phyloP scores from a whole-genome alignment of 2,329 filamentous ascomycete species.

The Macroventuria anomochaeta region DNA sequence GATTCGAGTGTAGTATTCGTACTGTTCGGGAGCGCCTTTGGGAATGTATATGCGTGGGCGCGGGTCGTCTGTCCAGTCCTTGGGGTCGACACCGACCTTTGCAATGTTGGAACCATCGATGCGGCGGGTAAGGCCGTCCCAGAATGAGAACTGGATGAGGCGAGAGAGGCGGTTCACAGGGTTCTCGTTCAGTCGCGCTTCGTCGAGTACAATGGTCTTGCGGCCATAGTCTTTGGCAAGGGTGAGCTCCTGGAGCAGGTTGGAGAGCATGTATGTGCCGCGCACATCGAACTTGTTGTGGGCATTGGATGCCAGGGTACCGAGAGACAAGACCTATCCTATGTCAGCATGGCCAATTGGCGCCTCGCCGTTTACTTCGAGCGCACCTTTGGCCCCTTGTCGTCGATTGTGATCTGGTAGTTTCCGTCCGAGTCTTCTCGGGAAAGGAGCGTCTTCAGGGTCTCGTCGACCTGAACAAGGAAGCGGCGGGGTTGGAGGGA shows the following conservation, averaged over 20 bases:
- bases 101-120: constrained; percentile 91
- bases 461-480: constrained; percentile 84
- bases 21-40: constrained; percentile 80
- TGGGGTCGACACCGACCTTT: constrained; percentile 84
- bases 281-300: constrained; percentile 88
- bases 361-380: constrained; percentile 5
- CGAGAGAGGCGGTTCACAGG: constrained; percentile 87
- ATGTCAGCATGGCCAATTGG: constrained; percentile 30
- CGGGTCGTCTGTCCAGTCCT: constrained; percentile 92
- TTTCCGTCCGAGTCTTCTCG: constrained; percentile 95
- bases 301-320: constrained; percentile 84
- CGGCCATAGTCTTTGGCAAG: constrained; percentile 90
- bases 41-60: constrained; percentile 93
- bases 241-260: constrained; percentile 91
- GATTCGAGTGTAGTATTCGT: constrained; percentile 84
- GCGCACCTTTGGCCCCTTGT: constrained; percentile 84
- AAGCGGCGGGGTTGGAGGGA: constrained; percentile 76
- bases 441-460: constrained; percentile 76
- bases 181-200: constrained; percentile 91
- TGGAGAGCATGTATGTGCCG: constrained; percentile 97
- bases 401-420: constrained; percentile 97
- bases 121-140: constrained; percentile 85
- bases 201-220: constrained; percentile 88
- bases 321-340: constrained; percentile 74
- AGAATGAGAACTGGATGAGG: constrained; percentile 88